Evolutionary conservation across 305 asterid species (phyloP), one percentile per base, ranked within the genome.

Genomic region (Fraxinus velutina): DNA sequence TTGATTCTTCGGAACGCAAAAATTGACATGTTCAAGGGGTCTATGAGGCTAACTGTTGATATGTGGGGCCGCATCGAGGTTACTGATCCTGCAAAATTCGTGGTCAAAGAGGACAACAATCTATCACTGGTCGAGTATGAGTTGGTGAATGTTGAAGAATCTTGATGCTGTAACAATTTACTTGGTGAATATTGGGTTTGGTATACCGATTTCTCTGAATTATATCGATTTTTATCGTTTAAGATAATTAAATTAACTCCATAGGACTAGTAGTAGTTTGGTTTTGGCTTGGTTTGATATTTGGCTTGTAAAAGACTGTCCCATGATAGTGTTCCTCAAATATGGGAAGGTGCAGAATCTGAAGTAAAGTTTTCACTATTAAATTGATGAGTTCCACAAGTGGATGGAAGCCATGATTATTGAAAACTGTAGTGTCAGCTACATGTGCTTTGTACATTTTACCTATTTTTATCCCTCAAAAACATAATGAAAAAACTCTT

Each of bases 1-100:
- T 90, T 91, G 79, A 83, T 91, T 77, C 90, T 91, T 68, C 90
- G 96, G 8, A 92, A 92, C 83, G 95, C 97, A 0, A 91, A 92
- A 82, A 90, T 92, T 73, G 97, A 91, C 91, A 93, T 94, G 97
- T 94, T 93, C 86, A 94, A 91, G 93, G 94, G 97, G 19, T 90
- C 92, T 34, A 94, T 94, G 98, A 94, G 98, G 89, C 89, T 94
- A 57, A 95, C 93, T 13, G 97, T 93, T 81, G 98, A 94, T 82
- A 94, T 93, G 76, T 93, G 98, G 97, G 98, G 98, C 6, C 97
- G 86, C 15, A 80, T 93, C 55, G 95, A 93, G 89, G 89, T 83
- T 68, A 83, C 94, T 13, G 97, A 93, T 66, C 97, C 98, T 4
- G 94, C 89, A 33, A 74, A 78, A 0, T 94, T 92, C 60, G 87